Evolutionary conservation across 148 eudicot genomes (phyloP), one percentile per base, ranked within the genome.

Genomic region (Polygonum aviculare): DNA sequence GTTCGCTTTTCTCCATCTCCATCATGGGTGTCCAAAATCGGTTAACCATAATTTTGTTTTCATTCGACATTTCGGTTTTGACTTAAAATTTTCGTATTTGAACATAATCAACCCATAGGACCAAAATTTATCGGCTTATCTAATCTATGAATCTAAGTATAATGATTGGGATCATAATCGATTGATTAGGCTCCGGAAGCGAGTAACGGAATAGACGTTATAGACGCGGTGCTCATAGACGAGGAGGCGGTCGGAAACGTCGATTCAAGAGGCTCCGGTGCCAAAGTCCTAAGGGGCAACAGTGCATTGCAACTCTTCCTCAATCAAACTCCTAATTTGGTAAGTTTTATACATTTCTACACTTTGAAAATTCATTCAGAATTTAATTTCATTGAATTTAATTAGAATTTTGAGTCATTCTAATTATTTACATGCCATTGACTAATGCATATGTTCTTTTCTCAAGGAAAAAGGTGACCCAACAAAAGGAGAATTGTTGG

Each of bases 191-290:
- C 84, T 79, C 87, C 84, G 11, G 86, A 87, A 75, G 82, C 75
- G 7, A 80, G 72, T 19, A 74, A 78, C 48, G 85, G 79, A 55
- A 74, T 73, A 57, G 77, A 70, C 71, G 19, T 38, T 40, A 76
- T 78, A 69, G 78, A 84, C 69, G 85, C 83, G 45, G 87, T 89
- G 59, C 65, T 86, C 78, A 85, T 87, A 47, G 85, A 82, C 40
- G 89, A 88, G 73, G 89, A 84, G 55, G 82, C 89, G 22, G 85
- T 88, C 1, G 89, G 87, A 36, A 31, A 84, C 55, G 77, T 75
- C 16, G 84, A 84, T 41, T 39, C 78, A 77, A 80, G 79, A 19
- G 86, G 88, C 22, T 80, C 77, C 21, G 89, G 89, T 65, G 91
- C 89, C 40, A 88, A 86, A 80, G 74, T 87, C 78, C 76, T 84